phyloP scores from a whole-genome alignment of 805 yeast species.

The Hanseniaspora valbyensis region DNA sequence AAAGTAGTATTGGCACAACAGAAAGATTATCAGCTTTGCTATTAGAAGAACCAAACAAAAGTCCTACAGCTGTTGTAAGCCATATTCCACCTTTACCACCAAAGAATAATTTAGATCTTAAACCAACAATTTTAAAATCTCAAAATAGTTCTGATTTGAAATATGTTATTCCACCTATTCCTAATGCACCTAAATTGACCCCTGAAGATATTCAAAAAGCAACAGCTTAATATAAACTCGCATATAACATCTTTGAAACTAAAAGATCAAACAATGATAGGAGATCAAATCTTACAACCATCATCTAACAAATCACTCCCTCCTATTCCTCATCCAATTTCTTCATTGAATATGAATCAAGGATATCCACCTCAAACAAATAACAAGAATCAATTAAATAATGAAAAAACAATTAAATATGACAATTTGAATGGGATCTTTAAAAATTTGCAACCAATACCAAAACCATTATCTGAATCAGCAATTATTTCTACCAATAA shows the following conservation, averaged over 20 bases:
- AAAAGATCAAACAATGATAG: neutral
- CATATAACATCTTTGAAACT: neutral
- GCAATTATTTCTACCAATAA: neutral
- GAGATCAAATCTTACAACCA: neutral
- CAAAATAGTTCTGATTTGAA: conserved; percentile 3
- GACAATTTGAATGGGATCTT: conserved; percentile 12
- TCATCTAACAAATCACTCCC: neutral
- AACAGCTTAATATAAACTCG: neutral
- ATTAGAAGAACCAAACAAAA: neutral
- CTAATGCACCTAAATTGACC: conserved; percentile 9
- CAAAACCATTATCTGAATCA: neutral
- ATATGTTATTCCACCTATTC: conserved; percentile 14
- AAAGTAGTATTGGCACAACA: conserved; percentile 4
- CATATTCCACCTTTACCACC: conserved; percentile 7
- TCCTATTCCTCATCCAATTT: neutral
- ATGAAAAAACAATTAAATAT: conserved; percentile 3
- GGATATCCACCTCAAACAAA: neutral
- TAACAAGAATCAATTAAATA: neutral
- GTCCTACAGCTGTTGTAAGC: neutral
- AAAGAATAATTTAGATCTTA: conserved; percentile 1
- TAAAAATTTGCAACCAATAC: conserved; percentile 5
- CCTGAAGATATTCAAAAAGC: neutral
- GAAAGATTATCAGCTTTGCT: conserved; percentile 5
- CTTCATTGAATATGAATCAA: neutral
- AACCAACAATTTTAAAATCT: conserved; percentile 6